These are phyloP conservation scores for Camelina laxa DNA, from an alignment of 345 rosid genomes.

Conservation along the genomic window DNA sequence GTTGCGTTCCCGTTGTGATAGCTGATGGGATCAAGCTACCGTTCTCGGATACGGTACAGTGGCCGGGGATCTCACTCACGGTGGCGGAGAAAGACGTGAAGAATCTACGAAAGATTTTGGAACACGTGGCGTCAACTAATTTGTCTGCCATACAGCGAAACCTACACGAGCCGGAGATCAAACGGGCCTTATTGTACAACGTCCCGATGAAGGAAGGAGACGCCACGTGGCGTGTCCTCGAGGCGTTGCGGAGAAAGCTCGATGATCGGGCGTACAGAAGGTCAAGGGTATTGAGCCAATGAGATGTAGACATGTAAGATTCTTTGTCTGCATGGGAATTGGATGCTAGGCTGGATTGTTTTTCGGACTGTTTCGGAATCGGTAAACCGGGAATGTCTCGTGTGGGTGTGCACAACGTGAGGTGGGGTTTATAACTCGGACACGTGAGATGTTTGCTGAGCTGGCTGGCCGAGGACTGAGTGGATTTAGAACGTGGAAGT, in stretches of 20 bases:
- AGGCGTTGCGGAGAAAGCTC: conserved; percentile 54
- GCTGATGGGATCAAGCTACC: conserved; percentile 90
- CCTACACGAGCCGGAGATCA: conserved; percentile 60
- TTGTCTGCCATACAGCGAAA: conserved; percentile 69
- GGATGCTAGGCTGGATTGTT: conserved; percentile 48
- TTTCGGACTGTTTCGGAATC: conserved; percentile 15
- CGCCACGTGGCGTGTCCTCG: conserved; percentile 86
- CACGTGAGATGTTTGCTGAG: conserved; percentile 47
- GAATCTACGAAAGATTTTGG: conserved; percentile 59
- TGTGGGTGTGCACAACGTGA: conserved; percentile 44
- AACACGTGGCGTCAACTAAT: conserved; percentile 78
- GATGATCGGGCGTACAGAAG: conserved; percentile 56
- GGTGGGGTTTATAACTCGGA: not conserved
- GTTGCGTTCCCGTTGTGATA: conserved; percentile 89
- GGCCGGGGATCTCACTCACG: conserved; percentile 80
- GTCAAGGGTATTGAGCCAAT: conserved; percentile 51
- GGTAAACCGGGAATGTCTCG: conserved; percentile 23
- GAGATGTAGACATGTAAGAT: conserved; percentile 34
- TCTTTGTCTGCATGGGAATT: conserved; percentile 41
- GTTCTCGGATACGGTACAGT: conserved; percentile 62
- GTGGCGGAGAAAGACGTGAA: conserved; percentile 86
- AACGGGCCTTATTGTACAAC: conserved; percentile 71
- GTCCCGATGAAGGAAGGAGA: conserved; percentile 62
- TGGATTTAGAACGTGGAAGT: conserved; percentile 35
- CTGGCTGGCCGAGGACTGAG: conserved; percentile 26